Percentiles rank a stretch among this genome's conserved stretches.
phyloP scores from a whole-genome alignment of 1,284 basidiomycete species.

The Marasmius fiardii region DNA sequence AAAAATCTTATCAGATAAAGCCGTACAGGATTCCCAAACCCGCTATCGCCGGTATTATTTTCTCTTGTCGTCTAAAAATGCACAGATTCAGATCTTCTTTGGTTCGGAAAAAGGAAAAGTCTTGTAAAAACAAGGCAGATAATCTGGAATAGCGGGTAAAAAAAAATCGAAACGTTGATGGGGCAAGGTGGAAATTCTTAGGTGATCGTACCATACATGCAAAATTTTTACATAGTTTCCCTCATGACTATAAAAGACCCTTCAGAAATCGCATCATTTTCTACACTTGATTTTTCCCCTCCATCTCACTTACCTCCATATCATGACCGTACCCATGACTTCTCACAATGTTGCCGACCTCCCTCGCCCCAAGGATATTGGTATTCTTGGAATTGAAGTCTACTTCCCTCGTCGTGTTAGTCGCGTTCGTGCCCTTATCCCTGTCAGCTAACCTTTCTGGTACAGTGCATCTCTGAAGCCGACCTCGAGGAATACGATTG shows the following conservation, averaged over 20 bases:
- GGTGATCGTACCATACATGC: conserved; percentile 15
- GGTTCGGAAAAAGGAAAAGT: background rate
- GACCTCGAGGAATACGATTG: conserved; percentile 96
- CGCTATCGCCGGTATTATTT: too few species aligned
- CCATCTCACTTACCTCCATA: conserved; percentile 14
- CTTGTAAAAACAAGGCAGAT: background rate
- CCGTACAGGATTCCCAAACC: too few species aligned
- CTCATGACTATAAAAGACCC: conserved; percentile 4
- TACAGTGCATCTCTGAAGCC: conserved; percentile 89
- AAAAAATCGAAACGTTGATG: background rate
- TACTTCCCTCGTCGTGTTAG: conserved; percentile 90
- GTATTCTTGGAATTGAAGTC: conserved; percentile 89
- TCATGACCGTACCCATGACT: conserved; percentile 39
- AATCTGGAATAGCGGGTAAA: background rate
- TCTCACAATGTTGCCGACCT: conserved; percentile 26
- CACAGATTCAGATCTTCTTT: background rate
- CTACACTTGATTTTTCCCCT: background rate
- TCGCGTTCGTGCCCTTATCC: conserved; percentile 19
- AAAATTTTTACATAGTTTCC: conserved; percentile 21
- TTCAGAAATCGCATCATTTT: background rate
- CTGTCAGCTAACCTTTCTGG: conserved; percentile 13
- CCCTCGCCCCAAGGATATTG: conserved; percentile 84
- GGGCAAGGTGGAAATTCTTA: background rate
- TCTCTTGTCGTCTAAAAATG: background rate
- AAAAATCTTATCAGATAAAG: too few species aligned